These are phyloP conservation scores for Heteromeles arbutifolia DNA, from an alignment of 306 rosid genomes.

Conservation along the genomic window DNA sequence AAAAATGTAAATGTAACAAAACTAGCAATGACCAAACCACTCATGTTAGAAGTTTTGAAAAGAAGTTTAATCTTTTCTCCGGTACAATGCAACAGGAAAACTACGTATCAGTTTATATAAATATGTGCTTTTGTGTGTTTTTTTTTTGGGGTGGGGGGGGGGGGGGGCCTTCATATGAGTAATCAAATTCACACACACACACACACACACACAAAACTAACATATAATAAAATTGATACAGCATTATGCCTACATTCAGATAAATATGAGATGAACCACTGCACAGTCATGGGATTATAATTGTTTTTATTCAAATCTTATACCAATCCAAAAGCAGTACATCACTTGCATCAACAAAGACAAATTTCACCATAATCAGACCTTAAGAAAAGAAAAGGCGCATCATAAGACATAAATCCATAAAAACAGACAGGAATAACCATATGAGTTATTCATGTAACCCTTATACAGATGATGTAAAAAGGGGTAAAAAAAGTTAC, in stretches of 20 bases:
- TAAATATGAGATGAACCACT: background rate
- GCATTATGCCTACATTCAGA: background rate
- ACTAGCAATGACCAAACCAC: background rate
- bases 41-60: background rate
- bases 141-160: fast-evolving
- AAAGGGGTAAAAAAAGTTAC: constrained; percentile 32
- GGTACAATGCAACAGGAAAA: background rate
- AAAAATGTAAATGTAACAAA: constrained; percentile 12
- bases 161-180: background rate
- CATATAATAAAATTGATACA: background rate
- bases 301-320: background rate
- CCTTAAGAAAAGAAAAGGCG: background rate
- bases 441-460: background rate
- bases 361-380: background rate
- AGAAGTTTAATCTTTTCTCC: background rate
- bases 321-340: background rate
- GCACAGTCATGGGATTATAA: background rate
- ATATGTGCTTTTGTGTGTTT: background rate
- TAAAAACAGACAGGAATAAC: background rate
- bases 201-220: no score
- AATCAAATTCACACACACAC: background rate
- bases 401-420: background rate
- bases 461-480: background rate
- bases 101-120: background rate
- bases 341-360: background rate